Evolutionary conservation across 2,329 filamentous ascomycete species (phyloP), one percentile per base, ranked within the genome.

Genomic region (Dactylonectria macrodidyma): DNA sequence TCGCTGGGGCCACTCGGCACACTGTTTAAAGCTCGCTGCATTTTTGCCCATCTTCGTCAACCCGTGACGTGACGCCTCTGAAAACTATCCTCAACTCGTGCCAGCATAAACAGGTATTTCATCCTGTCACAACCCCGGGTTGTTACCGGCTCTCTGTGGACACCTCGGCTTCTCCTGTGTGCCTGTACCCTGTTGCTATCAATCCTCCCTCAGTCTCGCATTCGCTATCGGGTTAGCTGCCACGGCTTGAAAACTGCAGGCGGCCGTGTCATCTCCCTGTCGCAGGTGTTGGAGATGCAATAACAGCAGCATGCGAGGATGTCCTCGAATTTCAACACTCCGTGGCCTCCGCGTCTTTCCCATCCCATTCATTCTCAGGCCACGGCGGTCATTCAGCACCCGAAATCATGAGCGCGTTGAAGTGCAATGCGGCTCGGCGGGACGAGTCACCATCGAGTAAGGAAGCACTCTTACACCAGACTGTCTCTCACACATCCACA

Each of bases 361-460:
- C 26, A 12, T 14, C 54, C n/a, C 47, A 51, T 16, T 24, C 44
- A 19, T 24, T 48, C 10, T 24, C n/a, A 24, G 24, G 58, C 12
- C 19, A 16, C 59, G 51, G 51, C 70, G 75, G 26, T 52, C 60
- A 30, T 76, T 73, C 59, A 77, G 73, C 61, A 75, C 66, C 14
- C 65, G 64, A n/a, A 72, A 36, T 24, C 71, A 75, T 66, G 80
- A 86, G 62, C 82, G 84, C 57, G 77, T 89, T 59, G 75, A 78
- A 3, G 82, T 89, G 10, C 79, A 77, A 44, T 86, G 83, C 63
- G 86, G 84, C 59, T 88, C 85, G 2, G 82, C 85, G 2, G 87
- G 87, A 24, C 74, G 78, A 70, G 82, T 89, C 47, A 81, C 79
- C 12, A 79, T 90, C 59, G 87, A 87, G 88, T 89, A 75, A 70